Base-by-base conservation (phyloP, 148 eudicot species). In the Linanthus parryae region DNA sequence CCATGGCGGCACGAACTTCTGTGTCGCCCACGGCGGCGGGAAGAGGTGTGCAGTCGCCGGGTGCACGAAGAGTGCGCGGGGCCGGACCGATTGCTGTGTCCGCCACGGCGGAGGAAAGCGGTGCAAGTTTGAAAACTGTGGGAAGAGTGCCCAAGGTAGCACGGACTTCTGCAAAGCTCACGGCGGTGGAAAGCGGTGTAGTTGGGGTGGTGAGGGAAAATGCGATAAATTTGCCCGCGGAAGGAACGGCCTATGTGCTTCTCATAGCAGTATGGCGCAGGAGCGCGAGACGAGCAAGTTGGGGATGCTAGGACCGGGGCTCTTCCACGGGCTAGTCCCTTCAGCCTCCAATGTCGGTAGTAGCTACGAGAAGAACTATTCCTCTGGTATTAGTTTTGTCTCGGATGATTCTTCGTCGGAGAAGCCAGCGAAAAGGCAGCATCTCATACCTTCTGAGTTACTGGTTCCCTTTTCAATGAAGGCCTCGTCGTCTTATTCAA, bases 1-100 rank as follows among this genome's bases (percentile, higher is more conserved):
- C 4, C 96, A 92, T 2, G 99, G 99, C 19, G 94, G 99, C 22
- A 92, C 99, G 0, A 77, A 67, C 39, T 92, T 77, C 34, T 92
- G 99, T 24, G 96, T 87, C 0, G 96, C 96, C 8, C 99, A 92
- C 41, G 99, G 99, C 7, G 99, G 99, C 28, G 99, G 99, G 36
- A 92, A 92, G 56, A 66, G 99, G 73, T 92, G 99, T 41, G 14
- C 68, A 1, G 72, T 92, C 9, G 54, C 78, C 0, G 96, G 94
- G 18, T 92, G 99, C 65, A 75, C 90, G 3, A 92, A 84, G 64
- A 92, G 99, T 50, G 99, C 96, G 0, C 90, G 96, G 9, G 99
- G 99, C 3, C 69, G 88, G 28, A 92, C 99, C 0, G 94, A 81
- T 59, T 87, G 81, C 44, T 92, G 99, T 38, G 99, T 92, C 18